A percentile compares a stretch with the other conserved stretches of the same genome.
Conservation (phyloP, 1,284 basidiomycete species). For the Trichosporon faecale region DNA sequence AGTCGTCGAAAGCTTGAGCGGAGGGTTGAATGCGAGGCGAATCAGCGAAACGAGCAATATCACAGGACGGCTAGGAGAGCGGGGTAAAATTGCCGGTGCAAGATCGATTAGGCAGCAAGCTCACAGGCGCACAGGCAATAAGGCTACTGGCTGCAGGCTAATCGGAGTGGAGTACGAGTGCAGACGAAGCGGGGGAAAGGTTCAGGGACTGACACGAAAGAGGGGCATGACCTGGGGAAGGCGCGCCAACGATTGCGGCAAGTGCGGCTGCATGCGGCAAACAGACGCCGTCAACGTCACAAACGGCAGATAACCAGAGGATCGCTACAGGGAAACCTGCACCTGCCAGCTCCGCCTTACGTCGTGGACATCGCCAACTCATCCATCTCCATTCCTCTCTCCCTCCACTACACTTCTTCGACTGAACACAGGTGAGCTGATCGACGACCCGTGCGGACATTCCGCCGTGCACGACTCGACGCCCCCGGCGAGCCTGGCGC, state of each 20-base stretch:
- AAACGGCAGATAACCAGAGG: not conserved
- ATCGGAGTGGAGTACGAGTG: not conserved
- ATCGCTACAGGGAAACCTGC: not conserved
- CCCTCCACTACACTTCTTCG: not conserved
- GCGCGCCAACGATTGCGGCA: not conserved
- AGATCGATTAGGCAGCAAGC: too few species aligned
- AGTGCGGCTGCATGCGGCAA: not conserved
- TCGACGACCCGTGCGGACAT: not conserved
- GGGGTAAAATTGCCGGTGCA: not conserved
- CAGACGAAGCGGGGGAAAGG: not conserved
- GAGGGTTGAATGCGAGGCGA: too few species aligned
- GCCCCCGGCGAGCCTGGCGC: too few species aligned
- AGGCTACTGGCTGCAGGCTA: not conserved
- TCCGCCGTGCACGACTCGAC: not conserved
- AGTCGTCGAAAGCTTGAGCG: not conserved
- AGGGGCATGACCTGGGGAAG: not conserved
- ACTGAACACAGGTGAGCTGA: not conserved
- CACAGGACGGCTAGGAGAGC: not conserved
- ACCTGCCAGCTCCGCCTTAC: not conserved
- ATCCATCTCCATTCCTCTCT: not conserved
- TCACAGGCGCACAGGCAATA: not conserved
- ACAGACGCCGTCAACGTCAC: not conserved
- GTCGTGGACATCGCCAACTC: not conserved
- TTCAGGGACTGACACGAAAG: not conserved
- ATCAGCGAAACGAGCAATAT: not conserved